phyloP scores from a whole-genome alignment of 2,329 filamentous ascomycete genomes.

The Colletotrichum ledebouriae region DNA sequence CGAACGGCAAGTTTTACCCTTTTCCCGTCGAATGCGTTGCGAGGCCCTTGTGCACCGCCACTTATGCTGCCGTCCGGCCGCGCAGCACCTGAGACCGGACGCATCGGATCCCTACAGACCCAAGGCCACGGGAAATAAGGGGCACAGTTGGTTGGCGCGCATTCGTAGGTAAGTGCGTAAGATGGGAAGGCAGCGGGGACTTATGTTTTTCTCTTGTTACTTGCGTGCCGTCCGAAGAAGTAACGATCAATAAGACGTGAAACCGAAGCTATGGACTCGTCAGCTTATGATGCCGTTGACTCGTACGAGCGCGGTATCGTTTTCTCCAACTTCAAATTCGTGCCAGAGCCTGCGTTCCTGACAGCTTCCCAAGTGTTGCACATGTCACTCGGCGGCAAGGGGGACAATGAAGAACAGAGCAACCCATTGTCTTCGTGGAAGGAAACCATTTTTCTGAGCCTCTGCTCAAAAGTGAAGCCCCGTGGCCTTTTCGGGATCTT shows the following conservation, averaged over 20 bases:
- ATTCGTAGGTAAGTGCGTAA: not conserved
- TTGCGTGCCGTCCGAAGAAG: slow-evolving; percentile 1
- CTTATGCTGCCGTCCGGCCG: slow-evolving; percentile 21
- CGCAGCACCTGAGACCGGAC: slow-evolving; percentile 37
- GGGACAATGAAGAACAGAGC: too few species aligned
- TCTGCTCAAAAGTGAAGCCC: not conserved
- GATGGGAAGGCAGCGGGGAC: slow-evolving; percentile 11
- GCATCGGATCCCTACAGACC: slow-evolving; percentile 27
- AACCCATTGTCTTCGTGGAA: not conserved
- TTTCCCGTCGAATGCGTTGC: slow-evolving; percentile 6
- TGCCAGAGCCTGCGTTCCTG: too few species aligned
- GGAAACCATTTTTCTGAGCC: not conserved
- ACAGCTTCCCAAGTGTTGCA: not conserved
- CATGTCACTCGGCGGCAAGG: too few species aligned
- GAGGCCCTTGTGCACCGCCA: slow-evolving; percentile 22
- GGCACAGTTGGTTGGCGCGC: slow-evolving; percentile 13
- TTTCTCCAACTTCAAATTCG: not conserved
- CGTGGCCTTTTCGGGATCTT: slow-evolving; percentile 1
- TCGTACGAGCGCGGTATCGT: slow-evolving; percentile 7
- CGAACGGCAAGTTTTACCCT: slow-evolving; percentile 3
- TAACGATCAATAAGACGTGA: not conserved
- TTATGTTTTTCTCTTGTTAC: slow-evolving; percentile 10
- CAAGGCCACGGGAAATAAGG: slow-evolving; percentile 11
- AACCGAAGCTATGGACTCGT: slow-evolving; percentile 6
- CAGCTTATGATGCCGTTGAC: slow-evolving; percentile 2